Evolutionary conservation across 2,329 filamentous ascomycete species (phyloP).

Genomic region (Penicillium sp.): DNA sequence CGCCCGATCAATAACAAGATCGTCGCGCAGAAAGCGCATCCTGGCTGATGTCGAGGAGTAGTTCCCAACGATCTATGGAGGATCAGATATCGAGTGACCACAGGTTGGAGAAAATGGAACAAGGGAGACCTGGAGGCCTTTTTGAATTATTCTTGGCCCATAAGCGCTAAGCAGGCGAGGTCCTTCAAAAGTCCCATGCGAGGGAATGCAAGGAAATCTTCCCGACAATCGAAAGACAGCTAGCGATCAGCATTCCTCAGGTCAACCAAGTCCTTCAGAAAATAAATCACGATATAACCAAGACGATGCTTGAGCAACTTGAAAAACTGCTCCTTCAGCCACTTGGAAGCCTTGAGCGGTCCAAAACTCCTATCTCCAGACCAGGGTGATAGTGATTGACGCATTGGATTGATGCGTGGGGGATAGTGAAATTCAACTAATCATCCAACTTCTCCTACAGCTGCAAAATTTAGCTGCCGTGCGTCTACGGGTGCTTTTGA

Average conservation of each 20-base stretch:
- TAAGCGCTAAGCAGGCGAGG: no score
- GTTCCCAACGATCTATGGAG: no score
- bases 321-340: background rate
- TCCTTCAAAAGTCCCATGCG: no score
- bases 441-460: conserved; percentile 23
- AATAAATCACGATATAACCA: background rate
- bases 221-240: conserved; percentile 12
- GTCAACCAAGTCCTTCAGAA: background rate
- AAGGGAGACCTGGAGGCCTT: no score
- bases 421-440: conserved; percentile 15
- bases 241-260: background rate
- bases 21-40: no score
- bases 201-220: conserved; percentile 28
- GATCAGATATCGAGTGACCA: no score
- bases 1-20: no score
- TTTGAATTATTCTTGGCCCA: no score
- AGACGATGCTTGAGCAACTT: conserved; percentile 1
- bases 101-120: no score
- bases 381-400: conserved; percentile 8
- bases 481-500: conserved; percentile 23
- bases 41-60: no score
- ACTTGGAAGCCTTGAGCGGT: background rate
- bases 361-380: background rate
- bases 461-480: conserved; percentile 5
- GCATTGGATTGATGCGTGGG: conserved; percentile 28